Evolutionary conservation across 2,329 filamentous ascomycete genomes (phyloP), one percentile per base, ranked within the genome.

Genomic region (Epichloe festucae): DNA sequence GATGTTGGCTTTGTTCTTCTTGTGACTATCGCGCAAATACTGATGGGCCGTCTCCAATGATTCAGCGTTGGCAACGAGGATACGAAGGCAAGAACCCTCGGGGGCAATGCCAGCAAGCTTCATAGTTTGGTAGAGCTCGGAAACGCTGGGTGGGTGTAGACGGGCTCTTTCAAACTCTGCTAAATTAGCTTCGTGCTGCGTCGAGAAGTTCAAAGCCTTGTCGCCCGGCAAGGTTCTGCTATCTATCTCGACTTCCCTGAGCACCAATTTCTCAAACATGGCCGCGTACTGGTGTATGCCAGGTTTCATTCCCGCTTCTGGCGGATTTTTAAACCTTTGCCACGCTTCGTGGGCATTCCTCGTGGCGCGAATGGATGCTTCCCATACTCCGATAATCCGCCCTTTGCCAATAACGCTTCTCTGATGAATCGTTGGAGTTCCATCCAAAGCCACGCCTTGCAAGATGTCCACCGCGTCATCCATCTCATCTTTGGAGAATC

Each of bases 161-260:
- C 79, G 73, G 40, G 79, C 75, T 56, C 78, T 79, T 52, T 86
- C 84, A 51, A 82, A 78, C n/a, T 82, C 75, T 53, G 73, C 85
- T 59, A 73, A 75, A 63, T 74, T 86, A 64, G 70, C 67, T 12
- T 67, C 59, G 40, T 63, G 53, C 48, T 62, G 54, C 5, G 62
- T 61, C 17, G 62, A 54, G 55, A 69, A 63, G 51, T 78, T 73
- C 19, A 81, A 67, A 19, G 79, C 72, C 40, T 70, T 70, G 57
- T 87, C 84, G 12, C 85, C 85, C 5, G 84, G 79, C 2, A 78
- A 60, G 14, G 72, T 53, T 3, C 54, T 57, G 35, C 55, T 55
- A 3, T 57, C 47, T 4, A 56, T 43, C n/a, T 61, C 58, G 14
- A 56, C 63, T 45, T 67, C 61, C 36, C 62, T 59, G 15, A 62